phyloP scores from a whole-genome alignment of 352 stramenopile genomes.

The Achlya hypogyna region DNA sequence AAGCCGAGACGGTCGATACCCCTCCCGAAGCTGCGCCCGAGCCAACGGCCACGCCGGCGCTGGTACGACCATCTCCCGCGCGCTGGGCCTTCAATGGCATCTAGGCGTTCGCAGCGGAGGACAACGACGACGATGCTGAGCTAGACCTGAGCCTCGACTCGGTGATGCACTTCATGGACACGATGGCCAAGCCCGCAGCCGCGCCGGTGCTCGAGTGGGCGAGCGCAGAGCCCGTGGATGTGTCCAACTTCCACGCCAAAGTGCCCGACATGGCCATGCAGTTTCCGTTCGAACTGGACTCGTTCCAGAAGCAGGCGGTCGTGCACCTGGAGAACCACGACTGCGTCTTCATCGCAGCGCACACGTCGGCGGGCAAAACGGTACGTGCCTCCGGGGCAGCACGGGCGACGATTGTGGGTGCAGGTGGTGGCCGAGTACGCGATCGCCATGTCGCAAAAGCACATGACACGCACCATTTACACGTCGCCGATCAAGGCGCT shows the following conservation, averaged over 20 bases:
- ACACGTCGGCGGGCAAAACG: conserved; percentile 97
- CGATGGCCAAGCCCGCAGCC: not conserved
- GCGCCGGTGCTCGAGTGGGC: conserved; percentile 48
- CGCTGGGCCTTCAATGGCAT: not conserved
- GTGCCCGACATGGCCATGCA: conserved; percentile 89
- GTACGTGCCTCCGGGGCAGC: conserved; percentile 24
- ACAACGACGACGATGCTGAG: not conserved
- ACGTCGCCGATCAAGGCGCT: conserved; percentile 99
- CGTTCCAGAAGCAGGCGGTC: conserved; percentile 97
- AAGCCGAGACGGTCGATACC: not conserved
- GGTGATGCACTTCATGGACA: not conserved
- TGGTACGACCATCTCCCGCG: not conserved
- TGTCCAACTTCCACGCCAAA: conserved; percentile 77
- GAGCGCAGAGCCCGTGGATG: conserved; percentile 53
- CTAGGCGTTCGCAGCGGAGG: not conserved
- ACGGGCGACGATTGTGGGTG: conserved; percentile 23
- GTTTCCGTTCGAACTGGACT: conserved; percentile 97
- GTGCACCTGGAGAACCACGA: conserved; percentile 95
- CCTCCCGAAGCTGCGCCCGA: not conserved
- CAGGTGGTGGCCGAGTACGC: conserved; percentile 96
- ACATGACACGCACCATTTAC: conserved; percentile 95
- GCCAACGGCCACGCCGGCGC: not conserved
- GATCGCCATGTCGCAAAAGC: conserved; percentile 94
- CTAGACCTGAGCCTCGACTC: not conserved
- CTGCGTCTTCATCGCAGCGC: conserved; percentile 97